phyloP scores from a whole-genome alignment of 805 yeast genomes.

The Metschnikowia lochheadii region DNA sequence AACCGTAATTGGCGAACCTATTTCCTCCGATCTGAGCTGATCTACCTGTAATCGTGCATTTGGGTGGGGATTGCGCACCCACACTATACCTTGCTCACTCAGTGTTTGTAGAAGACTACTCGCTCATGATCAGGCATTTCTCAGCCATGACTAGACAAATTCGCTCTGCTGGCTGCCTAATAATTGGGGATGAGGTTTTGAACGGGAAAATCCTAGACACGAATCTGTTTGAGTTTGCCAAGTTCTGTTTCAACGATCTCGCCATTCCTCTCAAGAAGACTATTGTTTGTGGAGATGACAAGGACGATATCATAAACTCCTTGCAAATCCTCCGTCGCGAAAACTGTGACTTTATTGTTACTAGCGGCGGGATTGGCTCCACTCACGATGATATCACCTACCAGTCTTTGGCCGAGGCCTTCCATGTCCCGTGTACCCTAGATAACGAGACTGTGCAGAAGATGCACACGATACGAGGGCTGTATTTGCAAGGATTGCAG shows the following conservation, averaged over 20 bases:
- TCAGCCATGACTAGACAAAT: slow-evolving; percentile 19
- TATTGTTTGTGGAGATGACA: slow-evolving; percentile 75
- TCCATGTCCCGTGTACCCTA: slow-evolving; percentile 43
- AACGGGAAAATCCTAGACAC: slow-evolving; percentile 82
- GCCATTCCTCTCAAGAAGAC: slow-evolving; percentile 67
- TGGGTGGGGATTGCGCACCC: slow-evolving; percentile 2
- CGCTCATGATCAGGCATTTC: slow-evolving; percentile 8
- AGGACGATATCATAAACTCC: slow-evolving; percentile 55
- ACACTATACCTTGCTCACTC: not conserved
- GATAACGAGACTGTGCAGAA: slow-evolving; percentile 56
- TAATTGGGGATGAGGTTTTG: slow-evolving; percentile 85
- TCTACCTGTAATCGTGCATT: not conserved
- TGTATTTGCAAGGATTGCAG: slow-evolving; percentile 28
- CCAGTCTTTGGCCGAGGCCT: slow-evolving; percentile 66
- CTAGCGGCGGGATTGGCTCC: slow-evolving; percentile 78
- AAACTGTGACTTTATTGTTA: slow-evolving; percentile 63
- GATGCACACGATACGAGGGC: slow-evolving; percentile 50
- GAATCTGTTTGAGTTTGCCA: slow-evolving; percentile 69
- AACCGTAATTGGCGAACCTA: not conserved
- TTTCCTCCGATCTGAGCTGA: not conserved
- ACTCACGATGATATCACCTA: slow-evolving; percentile 91
- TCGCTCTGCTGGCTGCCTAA: slow-evolving; percentile 46
- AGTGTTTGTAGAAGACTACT: not conserved
- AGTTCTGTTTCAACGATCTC: slow-evolving; percentile 54
- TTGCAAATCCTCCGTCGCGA: slow-evolving; percentile 42